Evolutionary conservation across 2,329 filamentous ascomycete species (phyloP).

Genomic region (Drechslera avenae): DNA sequence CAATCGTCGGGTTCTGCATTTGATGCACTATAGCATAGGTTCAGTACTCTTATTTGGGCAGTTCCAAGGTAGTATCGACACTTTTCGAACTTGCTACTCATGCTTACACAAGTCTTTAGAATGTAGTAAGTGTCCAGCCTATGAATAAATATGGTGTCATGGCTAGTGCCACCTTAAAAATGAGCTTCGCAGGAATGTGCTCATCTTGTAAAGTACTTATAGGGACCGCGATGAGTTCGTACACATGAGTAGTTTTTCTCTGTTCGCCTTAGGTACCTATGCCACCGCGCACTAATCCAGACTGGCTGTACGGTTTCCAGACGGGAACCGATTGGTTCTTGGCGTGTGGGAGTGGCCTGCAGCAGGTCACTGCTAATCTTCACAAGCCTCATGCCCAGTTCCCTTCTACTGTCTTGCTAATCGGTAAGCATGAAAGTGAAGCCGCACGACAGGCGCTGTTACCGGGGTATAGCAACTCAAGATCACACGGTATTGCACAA

Average conservation of each 20-base stretch:
- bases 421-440: slow-evolving; percentile 8
- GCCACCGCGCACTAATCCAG: background rate
- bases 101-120: background rate
- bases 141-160: slow-evolving; percentile 9
- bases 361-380: slow-evolving; percentile 4
- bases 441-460: slow-evolving; percentile 4
- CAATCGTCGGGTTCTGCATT: slow-evolving; percentile 7
- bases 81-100: slow-evolving; percentile 4
- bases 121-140: background rate
- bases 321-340: slow-evolving; percentile 14
- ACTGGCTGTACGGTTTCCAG: slow-evolving; percentile 17
- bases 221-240: background rate
- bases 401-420: slow-evolving; percentile 14
- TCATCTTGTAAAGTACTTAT: slow-evolving; percentile 7
- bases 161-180: background rate
- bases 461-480: background rate
- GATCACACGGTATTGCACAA: slow-evolving; percentile 9
- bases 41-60: slow-evolving; percentile 5
- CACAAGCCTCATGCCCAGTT: slow-evolving; percentile 7
- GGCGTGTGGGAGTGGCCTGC: background rate
- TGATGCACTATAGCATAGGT: slow-evolving; percentile 13
- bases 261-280: slow-evolving; percentile 4
- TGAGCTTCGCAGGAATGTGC: slow-evolving; percentile 2
- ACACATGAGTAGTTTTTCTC: background rate
- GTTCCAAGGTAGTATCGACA: slow-evolving; percentile 14